A percentile compares a stretch with the other conserved stretches of the same genome.
Evolutionary conservation across 2,329 filamentous ascomycete genomes (phyloP).

Genomic region (Sclerotinia subarctica): DNA sequence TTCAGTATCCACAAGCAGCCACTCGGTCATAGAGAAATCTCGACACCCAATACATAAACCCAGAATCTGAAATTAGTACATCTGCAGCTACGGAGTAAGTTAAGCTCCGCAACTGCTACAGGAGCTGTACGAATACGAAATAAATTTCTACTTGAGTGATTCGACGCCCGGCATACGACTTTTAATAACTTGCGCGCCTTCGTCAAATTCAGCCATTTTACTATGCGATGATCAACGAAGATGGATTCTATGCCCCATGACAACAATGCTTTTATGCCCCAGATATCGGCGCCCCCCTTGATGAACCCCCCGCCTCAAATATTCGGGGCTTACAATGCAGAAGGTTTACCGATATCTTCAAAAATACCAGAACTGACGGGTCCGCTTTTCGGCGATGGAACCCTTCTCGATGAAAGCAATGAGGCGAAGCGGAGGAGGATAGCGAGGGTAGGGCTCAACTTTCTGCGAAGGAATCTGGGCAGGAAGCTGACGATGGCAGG

Average conservation of each 20-base stretch:
- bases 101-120: neutral
- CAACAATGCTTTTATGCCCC: conserved; percentile 47
- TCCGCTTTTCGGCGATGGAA: conserved; percentile 59
- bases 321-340: conserved; percentile 60
- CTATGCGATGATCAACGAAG: conserved; percentile 27
- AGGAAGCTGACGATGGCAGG: conserved; percentile 42
- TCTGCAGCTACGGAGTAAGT: neutral
- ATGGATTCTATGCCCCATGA: conserved; percentile 24
- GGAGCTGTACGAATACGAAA: conserved; percentile 19
- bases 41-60: neutral
- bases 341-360: conserved; percentile 57
- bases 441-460: conserved; percentile 53
- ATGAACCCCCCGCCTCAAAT: conserved; percentile 68
- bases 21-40: conserved; percentile 3
- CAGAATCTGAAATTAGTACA: neutral
- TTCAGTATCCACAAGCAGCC: conserved; percentile 13
- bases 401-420: conserved; percentile 62
- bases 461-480: neutral
- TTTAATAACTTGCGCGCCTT: neutral
- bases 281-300: conserved; percentile 57
- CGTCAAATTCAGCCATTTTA: neutral
- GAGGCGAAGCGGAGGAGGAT: conserved; percentile 68
- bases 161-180: neutral
- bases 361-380: conserved; percentile 55
- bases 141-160: neutral